These are phyloP conservation scores for Xerocomus minutiporus DNA, from an alignment of 1,284 basidiomycete genomes.

Conservation along the genomic window DNA sequence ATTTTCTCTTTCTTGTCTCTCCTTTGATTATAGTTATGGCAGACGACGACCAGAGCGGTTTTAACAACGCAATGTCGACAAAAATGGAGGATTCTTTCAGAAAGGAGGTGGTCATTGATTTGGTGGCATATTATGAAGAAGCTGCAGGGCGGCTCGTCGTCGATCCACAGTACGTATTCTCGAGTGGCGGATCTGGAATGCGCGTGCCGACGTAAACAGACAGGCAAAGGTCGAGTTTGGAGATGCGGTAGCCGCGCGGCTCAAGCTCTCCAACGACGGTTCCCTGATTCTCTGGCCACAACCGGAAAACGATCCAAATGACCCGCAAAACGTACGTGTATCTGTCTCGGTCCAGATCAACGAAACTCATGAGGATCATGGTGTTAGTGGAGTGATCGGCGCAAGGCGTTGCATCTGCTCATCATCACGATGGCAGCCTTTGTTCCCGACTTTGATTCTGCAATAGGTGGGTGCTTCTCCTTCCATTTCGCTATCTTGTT, in stretches of 20 bases:
- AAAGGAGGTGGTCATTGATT: constrained; percentile 29
- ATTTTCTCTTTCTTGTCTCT: neutral
- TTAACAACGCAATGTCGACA: neutral
- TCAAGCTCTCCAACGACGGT: constrained; percentile 49
- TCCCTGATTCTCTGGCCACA: constrained; percentile 55
- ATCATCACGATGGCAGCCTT: constrained; percentile 50
- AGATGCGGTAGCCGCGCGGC: constrained; percentile 38
- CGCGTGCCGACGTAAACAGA: constrained; percentile 30
- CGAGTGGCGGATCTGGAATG: neutral
- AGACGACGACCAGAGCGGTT: neutral
- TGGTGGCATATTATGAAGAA: constrained; percentile 49
- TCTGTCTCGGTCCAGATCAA: neutral
- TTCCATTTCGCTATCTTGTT: neutral
- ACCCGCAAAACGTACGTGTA: constrained; percentile 49
- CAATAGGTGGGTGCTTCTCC: constrained; percentile 36
- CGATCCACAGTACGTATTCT: constrained; percentile 49
- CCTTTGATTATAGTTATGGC: neutral
- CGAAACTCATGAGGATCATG: neutral
- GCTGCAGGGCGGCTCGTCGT: constrained; percentile 58
- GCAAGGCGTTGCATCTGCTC: constrained; percentile 46
- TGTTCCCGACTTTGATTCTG: constrained; percentile 53
- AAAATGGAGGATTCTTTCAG: neutral
- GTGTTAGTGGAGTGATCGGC: constrained; percentile 40
- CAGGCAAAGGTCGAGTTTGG: constrained; percentile 53
- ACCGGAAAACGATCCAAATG: constrained; percentile 48